Base-by-base conservation (phyloP, 768 basidiomycete genomes). In the Serendipita sp. region DNA sequence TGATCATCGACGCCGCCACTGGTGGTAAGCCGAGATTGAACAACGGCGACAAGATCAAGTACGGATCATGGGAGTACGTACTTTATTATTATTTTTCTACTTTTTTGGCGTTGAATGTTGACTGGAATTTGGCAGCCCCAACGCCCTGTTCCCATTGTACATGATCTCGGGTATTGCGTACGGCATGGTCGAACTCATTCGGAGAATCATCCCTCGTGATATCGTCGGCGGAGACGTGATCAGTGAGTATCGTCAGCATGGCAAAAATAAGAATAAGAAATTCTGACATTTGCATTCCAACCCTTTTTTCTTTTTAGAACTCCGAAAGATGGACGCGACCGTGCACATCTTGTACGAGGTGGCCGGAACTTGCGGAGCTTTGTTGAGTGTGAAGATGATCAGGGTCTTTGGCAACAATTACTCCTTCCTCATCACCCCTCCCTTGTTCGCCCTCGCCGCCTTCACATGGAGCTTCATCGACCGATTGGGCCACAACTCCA, bases 121-220 rank as follows among this genome's bases (percentile, higher is more conserved):
- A 11, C 42, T 9, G 2, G 5, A 1, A 48, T 17, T 28, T 5
- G 9, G 45, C 17, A 48, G 45, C n/a, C 45, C 45, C 26, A 48
- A 48, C n/a, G 45, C 45, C 9, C 45, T 48, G 9, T 51, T 69
- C 70, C 16, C 67, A 2, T 63, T 70, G 50, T 71, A 68, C 61
- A 63, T 63, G 38, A 66, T 70, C 60, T 41, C 66, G 13, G 70
- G 70, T 38, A 63, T 70, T 60, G 48, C 62, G 16, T 71, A 69
- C 62, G 70, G 70, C 26, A 70, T 69, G 69, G 69, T 71, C n/a
- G 70, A 70, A 61, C 64, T 70, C 17, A 69, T 69, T 44, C 66
- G 70, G 26, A 62, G 70, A 31, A 67, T 70, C 64, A 70, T 71
- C 26, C 67, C 64, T 2, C 51, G 66, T 31, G 63, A 66, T 34